A percentile compares a stretch with the other conserved stretches of the same genome.
These are phyloP conservation scores for Arthrobotrys pseudoclavata DNA, from an alignment of 2,329 filamentous ascomycete genomes.

Conservation along the genomic window DNA sequence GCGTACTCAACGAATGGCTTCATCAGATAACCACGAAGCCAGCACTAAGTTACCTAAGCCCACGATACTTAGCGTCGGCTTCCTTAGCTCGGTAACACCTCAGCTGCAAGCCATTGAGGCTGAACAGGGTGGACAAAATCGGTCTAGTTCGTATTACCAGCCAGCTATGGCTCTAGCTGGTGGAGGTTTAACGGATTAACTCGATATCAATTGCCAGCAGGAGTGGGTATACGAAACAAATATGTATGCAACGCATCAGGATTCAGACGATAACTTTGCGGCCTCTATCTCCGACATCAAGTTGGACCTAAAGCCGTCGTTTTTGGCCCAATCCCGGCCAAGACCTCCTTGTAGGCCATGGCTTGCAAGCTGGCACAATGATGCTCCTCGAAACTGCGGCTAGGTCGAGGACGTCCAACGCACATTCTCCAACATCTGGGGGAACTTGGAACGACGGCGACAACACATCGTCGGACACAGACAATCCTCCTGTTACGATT, in stretches of 20 bases:
- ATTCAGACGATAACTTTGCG: constrained; percentile 2
- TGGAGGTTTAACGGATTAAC: not conserved
- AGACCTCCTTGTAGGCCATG: constrained; percentile 21
- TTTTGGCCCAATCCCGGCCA: constrained; percentile 30
- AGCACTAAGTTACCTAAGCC: not conserved
- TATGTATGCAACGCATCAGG: constrained; percentile 30
- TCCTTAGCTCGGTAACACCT: not conserved
- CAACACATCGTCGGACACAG: constrained; percentile 1
- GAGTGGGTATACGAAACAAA: not conserved
- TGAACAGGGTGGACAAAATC: not conserved
- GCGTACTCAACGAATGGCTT: not conserved
- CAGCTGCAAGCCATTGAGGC: constrained; percentile 24
- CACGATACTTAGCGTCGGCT: constrained; percentile 1
- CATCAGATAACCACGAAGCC: not conserved
- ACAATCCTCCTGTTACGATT: not conserved
- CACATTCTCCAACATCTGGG: constrained; percentile 24
- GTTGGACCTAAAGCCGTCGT: constrained; percentile 40
- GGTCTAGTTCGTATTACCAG: not conserved
- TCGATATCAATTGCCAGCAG: constrained; percentile 8
- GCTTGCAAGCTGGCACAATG: constrained; percentile 31
- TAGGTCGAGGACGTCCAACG: constrained; percentile 14
- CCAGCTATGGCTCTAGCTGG: not conserved
- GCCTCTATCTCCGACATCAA: constrained; percentile 28
- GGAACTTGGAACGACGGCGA: constrained; percentile 3
- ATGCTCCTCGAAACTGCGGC: constrained; percentile 22